A percentile compares a stretch with the other conserved stretches of the same genome.
Evolutionary conservation across 2,329 filamentous ascomycete genomes (phyloP).

Genomic region (Fusarium devonianum): DNA sequence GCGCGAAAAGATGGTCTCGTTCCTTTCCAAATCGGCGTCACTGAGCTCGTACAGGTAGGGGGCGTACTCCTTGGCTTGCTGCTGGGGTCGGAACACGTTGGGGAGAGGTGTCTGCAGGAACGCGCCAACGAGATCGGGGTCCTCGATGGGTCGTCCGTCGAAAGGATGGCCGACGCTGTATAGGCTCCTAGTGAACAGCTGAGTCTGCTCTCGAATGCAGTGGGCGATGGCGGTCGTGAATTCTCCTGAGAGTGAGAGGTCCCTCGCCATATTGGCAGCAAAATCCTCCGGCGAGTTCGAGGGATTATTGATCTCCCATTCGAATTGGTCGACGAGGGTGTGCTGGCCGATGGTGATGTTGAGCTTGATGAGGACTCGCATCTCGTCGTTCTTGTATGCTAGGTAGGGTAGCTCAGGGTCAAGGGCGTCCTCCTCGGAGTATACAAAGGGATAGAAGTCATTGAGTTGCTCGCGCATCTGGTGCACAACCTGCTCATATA

Average conservation of each 20-base stretch:
- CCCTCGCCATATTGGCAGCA: constrained; percentile 84
- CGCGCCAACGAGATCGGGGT: constrained; percentile 83
- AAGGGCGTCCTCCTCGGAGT: constrained; percentile 86
- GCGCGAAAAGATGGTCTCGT: constrained; percentile 89
- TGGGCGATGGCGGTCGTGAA: constrained; percentile 98
- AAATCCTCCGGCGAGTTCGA: constrained; percentile 95
- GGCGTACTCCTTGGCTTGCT: constrained; percentile 91
- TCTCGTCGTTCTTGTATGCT: constrained; percentile 98
- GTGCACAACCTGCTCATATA: constrained; percentile 65
- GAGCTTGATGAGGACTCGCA: constrained; percentile 93
- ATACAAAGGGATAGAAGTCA: constrained; percentile 93
- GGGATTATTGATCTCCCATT: constrained; percentile 98
- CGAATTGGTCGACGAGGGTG: constrained; percentile 94
- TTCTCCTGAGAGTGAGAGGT: constrained; percentile 90
- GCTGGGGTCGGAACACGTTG: constrained; percentile 85
- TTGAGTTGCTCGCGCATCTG: constrained; percentile 89
- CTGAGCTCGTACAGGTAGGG: constrained; percentile 94
- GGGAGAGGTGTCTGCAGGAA: constrained; percentile 86
- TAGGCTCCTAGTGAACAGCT: constrained; percentile 91
- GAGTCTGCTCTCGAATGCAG: constrained; percentile 94
- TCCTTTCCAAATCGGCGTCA: constrained; percentile 86
- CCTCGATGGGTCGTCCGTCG: constrained; percentile 90
- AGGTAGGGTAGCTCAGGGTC: constrained; percentile 90
- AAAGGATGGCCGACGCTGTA: constrained; percentile 95
- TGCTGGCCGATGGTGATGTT: constrained; percentile 97